Percentiles rank a stretch among this genome's conserved stretches.
Evolutionary conservation across 352 stramenopile species (phyloP).

Genomic region (Globisporangium nagaii): DNA sequence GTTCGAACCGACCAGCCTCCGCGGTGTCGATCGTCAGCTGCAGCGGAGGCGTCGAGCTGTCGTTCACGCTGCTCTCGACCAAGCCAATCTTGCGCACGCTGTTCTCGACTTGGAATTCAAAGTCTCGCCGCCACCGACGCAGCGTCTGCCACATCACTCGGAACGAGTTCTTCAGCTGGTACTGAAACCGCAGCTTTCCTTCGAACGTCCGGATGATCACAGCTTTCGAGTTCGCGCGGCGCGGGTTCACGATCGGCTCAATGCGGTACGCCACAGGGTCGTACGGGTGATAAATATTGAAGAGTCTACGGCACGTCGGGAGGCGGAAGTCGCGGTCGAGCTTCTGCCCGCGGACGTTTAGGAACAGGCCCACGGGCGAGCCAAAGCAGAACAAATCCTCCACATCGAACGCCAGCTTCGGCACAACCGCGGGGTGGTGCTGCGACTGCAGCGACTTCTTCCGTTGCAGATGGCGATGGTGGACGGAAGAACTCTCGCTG

Average conservation of each 20-base stretch:
- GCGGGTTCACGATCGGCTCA: conserved; percentile 89
- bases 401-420: conserved; percentile 71
- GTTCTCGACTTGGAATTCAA: conserved; percentile 66
- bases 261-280: conserved; percentile 95
- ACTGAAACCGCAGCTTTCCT: conserved; percentile 79
- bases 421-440: conserved; percentile 25
- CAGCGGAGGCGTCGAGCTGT: background rate
- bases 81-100: conserved; percentile 67
- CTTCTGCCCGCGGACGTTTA: conserved; percentile 88
- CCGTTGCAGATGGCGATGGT: conserved; percentile 1
- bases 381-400: conserved; percentile 89
- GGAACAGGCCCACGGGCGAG: conserved; percentile 87
- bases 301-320: conserved; percentile 77
- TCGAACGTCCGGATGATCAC: conserved; percentile 84
- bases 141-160: conserved; percentile 74
- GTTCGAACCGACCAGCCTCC: conserved; percentile 4
- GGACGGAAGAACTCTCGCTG: background rate
- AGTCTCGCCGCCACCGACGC: conserved; percentile 66
- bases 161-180: conserved; percentile 81
- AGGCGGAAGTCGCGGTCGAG: conserved; percentile 66
- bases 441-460: background rate
- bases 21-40: conserved; percentile 4
- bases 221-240: conserved; percentile 69
- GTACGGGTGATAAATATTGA: conserved; percentile 95
- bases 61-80: conserved; percentile 32